Conservation (phyloP, 192 early-diverging fungal species). For the Radiomyces spectabilis region DNA sequence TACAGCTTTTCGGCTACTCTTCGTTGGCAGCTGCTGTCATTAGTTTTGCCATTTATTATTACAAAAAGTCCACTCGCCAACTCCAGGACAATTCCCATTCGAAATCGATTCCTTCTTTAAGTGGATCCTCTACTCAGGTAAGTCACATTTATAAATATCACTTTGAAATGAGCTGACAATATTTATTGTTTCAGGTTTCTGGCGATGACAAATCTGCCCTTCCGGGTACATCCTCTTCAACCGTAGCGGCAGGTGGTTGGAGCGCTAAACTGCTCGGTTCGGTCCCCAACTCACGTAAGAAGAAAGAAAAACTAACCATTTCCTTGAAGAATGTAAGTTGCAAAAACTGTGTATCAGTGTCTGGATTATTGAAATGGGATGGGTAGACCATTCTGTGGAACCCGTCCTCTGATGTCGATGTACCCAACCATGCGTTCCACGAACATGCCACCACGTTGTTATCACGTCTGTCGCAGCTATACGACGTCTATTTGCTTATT, state of each 20-base stretch:
- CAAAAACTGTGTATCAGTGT: too few relatives aligned
- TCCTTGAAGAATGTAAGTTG: conserved; percentile 54
- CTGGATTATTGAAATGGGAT: neutral
- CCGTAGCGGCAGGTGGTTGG: conserved; percentile 26
- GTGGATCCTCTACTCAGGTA: neutral
- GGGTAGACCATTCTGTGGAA: conserved; percentile 70
- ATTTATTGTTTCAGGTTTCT: neutral
- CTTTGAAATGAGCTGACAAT: neutral
- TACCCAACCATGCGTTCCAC: conserved; percentile 65
- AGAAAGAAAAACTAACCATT: conserved; percentile 47
- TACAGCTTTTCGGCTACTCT: conserved; percentile 20
- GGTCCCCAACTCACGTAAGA: conserved; percentile 19
- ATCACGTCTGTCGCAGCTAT: conserved; percentile 35
- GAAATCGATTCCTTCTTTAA: neutral
- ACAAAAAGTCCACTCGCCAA: neutral
- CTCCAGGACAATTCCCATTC: too few relatives aligned
- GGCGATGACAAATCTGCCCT: neutral
- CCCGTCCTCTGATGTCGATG: conserved; percentile 57
- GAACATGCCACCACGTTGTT: conserved; percentile 50
- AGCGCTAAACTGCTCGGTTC: conserved; percentile 21
- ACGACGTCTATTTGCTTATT: conserved; percentile 50
- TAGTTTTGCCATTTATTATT: neutral
- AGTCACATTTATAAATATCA: neutral
- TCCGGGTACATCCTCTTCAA: conserved; percentile 4
- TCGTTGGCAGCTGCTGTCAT: conserved; percentile 18